Evolutionary conservation across 2,329 filamentous ascomycete genomes (phyloP).

Genomic region (Chrysoporthe deuterocubensis): DNA sequence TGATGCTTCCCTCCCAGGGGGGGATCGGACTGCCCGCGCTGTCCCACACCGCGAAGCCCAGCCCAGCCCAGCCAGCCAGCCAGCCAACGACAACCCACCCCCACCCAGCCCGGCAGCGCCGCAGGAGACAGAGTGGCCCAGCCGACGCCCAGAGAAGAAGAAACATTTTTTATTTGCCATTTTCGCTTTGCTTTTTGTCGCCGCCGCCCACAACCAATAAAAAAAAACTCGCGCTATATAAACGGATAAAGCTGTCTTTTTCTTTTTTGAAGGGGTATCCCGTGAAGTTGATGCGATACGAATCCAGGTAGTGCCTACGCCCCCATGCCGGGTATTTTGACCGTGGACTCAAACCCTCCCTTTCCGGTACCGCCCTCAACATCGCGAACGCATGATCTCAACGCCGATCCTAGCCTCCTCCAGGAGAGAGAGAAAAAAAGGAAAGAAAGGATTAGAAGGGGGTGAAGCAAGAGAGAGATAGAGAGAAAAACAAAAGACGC

Average conservation of each 20-base stretch:
- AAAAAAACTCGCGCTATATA: neutral
- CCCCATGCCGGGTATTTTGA: conserved; percentile 24
- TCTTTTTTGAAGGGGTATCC: conserved; percentile 8
- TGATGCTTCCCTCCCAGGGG: too few relatives aligned
- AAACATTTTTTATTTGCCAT: conserved; percentile 15
- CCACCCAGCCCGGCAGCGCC: too few relatives aligned
- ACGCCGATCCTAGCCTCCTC: neutral
- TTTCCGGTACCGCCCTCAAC: conserved; percentile 5
- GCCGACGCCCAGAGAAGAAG: too few relatives aligned
- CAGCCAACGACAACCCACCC: too few relatives aligned
- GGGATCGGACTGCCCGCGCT: too few relatives aligned
- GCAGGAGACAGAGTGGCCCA: too few relatives aligned
- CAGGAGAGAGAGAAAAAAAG: neutral
- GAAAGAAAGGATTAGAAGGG: conserved; percentile 1
- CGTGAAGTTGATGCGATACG: conserved; percentile 14
- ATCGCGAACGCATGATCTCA: conserved; percentile 8
- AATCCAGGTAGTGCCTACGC: conserved; percentile 20
- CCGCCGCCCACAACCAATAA: conserved; percentile 2
- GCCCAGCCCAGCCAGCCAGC: too few relatives aligned
- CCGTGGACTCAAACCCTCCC: conserved; percentile 12
- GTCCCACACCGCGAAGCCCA: too few relatives aligned
- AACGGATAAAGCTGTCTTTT: conserved; percentile 8
- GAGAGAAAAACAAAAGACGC: conserved; percentile 4
- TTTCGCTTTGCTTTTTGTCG: too few relatives aligned
- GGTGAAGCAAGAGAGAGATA: neutral